phyloP scores from a whole-genome alignment of 176 grass and related monocot species.

The Carex cristatella region DNA sequence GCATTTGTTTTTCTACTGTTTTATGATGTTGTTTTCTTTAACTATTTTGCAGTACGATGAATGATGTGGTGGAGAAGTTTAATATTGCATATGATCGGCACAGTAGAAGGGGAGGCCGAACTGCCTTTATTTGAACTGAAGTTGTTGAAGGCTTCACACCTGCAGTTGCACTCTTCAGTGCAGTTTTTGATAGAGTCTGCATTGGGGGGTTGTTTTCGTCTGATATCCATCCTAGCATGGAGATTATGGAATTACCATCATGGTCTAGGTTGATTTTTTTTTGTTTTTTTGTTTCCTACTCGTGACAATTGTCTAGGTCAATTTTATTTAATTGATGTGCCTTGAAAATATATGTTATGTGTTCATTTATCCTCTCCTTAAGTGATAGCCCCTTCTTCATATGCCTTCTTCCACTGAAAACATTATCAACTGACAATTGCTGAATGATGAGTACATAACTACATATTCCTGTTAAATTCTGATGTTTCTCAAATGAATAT shows the following conservation, averaged over 20 bases:
- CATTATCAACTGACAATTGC: not conserved
- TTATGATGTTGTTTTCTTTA: conserved; percentile 1
- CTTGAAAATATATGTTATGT: not conserved
- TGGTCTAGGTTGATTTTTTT: conserved; percentile 13
- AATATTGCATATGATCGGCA: conserved; percentile 69
- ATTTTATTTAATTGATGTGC: not conserved
- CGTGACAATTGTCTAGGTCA: not conserved
- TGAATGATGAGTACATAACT: not conserved
- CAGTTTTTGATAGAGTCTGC: conserved; percentile 20
- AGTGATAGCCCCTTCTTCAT: not conserved
- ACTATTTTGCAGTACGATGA: conserved; percentile 68
- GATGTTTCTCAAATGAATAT: not conserved
- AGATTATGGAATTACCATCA: conserved; percentile 16
- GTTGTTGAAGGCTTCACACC: not conserved
- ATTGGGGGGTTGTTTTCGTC: not conserved
- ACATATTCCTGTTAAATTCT: not conserved
- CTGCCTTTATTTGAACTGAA: conserved; percentile 57
- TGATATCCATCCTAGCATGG: conserved; percentile 1
- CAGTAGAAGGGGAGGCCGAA: conserved; percentile 76
- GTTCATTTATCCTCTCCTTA: not conserved
- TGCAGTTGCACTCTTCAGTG: conserved; percentile 9
- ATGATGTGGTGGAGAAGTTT: conserved; percentile 91
- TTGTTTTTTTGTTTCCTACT: not conserved
- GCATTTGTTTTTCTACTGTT: conserved; percentile 4
- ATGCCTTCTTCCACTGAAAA: not conserved